Conservation (phyloP, 2,329 filamentous ascomycete genomes). For the Catunica adiposa region DNA sequence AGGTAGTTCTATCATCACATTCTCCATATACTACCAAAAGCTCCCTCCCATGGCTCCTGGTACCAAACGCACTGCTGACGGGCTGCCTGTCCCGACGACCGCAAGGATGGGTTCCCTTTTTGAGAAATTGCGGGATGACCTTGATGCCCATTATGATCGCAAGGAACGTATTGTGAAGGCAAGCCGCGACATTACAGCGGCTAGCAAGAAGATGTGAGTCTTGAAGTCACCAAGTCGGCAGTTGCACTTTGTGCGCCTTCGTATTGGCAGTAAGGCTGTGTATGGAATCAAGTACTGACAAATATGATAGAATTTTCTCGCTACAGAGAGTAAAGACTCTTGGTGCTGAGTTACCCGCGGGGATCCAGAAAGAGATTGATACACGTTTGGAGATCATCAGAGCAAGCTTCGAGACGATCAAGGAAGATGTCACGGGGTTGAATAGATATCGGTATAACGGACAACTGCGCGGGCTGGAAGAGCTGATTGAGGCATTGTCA, state of each 20-base stretch:
- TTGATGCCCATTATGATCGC: slow-evolving; percentile 89
- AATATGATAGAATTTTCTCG: slow-evolving; percentile 23
- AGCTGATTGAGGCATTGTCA: slow-evolving; percentile 81
- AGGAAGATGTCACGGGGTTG: slow-evolving; percentile 57
- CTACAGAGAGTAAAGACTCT: slow-evolving; percentile 40
- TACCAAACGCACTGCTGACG: slow-evolving; percentile 38
- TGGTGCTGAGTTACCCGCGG: slow-evolving; percentile 44
- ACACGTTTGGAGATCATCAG: slow-evolving; percentile 55
- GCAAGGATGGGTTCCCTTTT: slow-evolving; percentile 56
- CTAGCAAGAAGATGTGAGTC: slow-evolving; percentile 86
- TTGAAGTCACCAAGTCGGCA: neutral
- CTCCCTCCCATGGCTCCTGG: slow-evolving; percentile 20
- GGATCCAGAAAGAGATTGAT: slow-evolving; percentile 54
- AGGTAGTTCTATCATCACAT: no score
- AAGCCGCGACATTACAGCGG: slow-evolving; percentile 77
- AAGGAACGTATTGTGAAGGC: slow-evolving; percentile 80
- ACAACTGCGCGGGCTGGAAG: slow-evolving; percentile 74
- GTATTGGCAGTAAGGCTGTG: no score
- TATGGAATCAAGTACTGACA: neutral
- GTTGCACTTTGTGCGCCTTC: neutral
- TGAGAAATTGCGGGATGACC: slow-evolving; percentile 64
- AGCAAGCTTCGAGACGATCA: slow-evolving; percentile 49
- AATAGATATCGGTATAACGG: slow-evolving; percentile 70
- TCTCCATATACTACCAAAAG: no score
- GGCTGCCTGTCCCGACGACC: slow-evolving; percentile 23